Conservation (phyloP, 2,329 filamentous ascomycete genomes). For the Bimuria novae-zelandiae region DNA sequence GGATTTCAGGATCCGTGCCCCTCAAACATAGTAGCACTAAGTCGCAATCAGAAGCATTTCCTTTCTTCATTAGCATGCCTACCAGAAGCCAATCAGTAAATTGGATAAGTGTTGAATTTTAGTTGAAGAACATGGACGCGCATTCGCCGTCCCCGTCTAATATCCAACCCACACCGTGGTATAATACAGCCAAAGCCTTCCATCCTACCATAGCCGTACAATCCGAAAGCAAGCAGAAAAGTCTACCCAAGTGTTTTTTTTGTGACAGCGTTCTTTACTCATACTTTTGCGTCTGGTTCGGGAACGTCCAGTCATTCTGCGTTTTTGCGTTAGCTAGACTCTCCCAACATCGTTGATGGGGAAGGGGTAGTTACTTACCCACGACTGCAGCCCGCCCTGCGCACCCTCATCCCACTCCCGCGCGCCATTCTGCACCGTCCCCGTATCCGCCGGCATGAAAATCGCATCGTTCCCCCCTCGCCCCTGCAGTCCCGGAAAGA, state of each 20-base stretch:
- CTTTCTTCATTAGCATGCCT: no score
- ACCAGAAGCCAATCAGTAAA: no score
- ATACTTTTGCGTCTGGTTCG: conserved; percentile 9
- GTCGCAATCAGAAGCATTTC: no score
- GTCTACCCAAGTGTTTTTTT: no score
- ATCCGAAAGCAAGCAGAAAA: no score
- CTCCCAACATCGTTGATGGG: neutral
- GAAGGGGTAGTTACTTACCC: conserved; percentile 28
- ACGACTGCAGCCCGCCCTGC: conserved; percentile 36
- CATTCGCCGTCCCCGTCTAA: no score
- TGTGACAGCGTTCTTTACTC: conserved; percentile 4
- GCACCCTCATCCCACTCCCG: conserved; percentile 28
- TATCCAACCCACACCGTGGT: no score
- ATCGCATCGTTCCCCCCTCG: conserved; percentile 36
- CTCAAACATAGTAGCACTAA: no score
- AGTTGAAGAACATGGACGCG: no score
- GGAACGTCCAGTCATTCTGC: conserved; percentile 20
- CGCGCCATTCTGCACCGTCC: neutral
- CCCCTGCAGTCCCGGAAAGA: conserved; percentile 24
- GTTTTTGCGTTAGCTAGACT: neutral
- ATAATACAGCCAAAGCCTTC: neutral
- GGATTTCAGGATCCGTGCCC: no score
- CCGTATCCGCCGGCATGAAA: conserved; percentile 41
- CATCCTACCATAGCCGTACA: neutral
- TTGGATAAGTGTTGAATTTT: no score